phyloP scores from a whole-genome alignment of 108 stramenopile species.

The Mayamaea pseudoterrestris region DNA sequence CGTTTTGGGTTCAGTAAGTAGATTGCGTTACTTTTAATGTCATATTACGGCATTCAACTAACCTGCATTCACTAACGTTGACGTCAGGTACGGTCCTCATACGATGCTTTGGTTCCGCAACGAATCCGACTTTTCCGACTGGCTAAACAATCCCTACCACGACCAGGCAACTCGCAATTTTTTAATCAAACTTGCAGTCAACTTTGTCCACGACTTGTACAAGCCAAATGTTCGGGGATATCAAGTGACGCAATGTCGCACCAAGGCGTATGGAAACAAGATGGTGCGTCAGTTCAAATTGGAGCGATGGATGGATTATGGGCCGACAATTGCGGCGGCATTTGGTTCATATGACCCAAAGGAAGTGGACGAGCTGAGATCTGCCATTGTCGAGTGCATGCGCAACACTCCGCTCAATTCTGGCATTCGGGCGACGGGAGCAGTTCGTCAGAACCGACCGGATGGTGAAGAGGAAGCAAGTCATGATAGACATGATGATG shows the following conservation, averaged over 20 bases:
- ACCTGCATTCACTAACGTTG: too few relatives aligned
- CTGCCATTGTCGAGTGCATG: slow-evolving; percentile 74
- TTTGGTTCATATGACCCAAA: slow-evolving; percentile 72
- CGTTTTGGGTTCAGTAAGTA: slow-evolving; percentile 81
- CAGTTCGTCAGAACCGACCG: slow-evolving; percentile 22
- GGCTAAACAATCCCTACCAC: slow-evolving; percentile 85
- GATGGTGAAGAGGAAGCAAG: neutral
- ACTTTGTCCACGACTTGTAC: slow-evolving; percentile 82
- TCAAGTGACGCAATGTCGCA: slow-evolving; percentile 72
- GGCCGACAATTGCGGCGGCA: slow-evolving; percentile 84
- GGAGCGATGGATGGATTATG: slow-evolving; percentile 89
- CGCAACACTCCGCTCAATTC: slow-evolving; percentile 50
- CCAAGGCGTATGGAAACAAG: slow-evolving; percentile 73
- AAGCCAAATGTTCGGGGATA: slow-evolving; percentile 77
- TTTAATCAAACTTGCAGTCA: slow-evolving; percentile 75
- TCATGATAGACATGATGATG: neutral
- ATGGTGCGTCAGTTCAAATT: slow-evolving; percentile 83
- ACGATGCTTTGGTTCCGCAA: slow-evolving; percentile 69
- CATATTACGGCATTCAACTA: too few relatives aligned
- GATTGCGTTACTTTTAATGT: too few relatives aligned
- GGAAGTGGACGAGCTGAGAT: slow-evolving; percentile 60
- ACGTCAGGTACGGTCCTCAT: slow-evolving; percentile 68
- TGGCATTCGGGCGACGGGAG: slow-evolving; percentile 46
- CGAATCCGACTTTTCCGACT: slow-evolving; percentile 67
- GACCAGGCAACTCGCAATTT: slow-evolving; percentile 58